Base-by-base conservation (phyloP, 2,329 filamentous ascomycete species). In the Cercospora brassicicola region DNA sequence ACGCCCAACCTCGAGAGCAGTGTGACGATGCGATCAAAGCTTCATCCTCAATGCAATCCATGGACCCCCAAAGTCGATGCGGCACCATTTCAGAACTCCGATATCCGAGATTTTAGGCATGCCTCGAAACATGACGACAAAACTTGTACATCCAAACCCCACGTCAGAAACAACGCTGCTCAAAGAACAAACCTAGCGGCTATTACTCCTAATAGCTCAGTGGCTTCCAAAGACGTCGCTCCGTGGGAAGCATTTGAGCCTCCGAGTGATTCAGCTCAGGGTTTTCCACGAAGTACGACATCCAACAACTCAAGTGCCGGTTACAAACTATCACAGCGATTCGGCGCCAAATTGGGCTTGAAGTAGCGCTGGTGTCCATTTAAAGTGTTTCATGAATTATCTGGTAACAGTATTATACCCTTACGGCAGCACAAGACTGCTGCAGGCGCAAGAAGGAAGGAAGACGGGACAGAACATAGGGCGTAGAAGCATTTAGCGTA, bases 211-310 rank as follows among this genome's bases (percentile, higher is more conserved):
- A 30, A 62, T 13, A 20, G 59, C 42, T 31, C 59, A 3, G 7
- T 18, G 18, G 18, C 59, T 10, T 18, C 36, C 1, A 63, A 63
- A 28, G 66, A 69, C 9, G 68, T 70, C 2, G 55, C 68, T 18
- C 70, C 70, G 2, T 72, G 70, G 70, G 70, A 72, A 18, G 67
- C 68, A 55, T 69, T 66, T 18, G 68, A 69, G 31, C 64, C 70
- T 33, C 70, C 64, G 13, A 30, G 15, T 8, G 11, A 18, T 13
- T 28, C 39, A 18, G 36, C 59, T 13, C 20, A 18, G 42, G 4
- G 13, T 30, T 8, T 23, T 28, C 28, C 4, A 15, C 55, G 11
- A n/a, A 11, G 15, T 36, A 11, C 28, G 7, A 31, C 28, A 59
- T 59, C 30, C 31, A 33, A 6, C 28, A 36, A 20, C 4, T 3